These are phyloP conservation scores for Ceratobasidium sp. DNA, from an alignment of 1,284 basidiomycete species.

Conservation along the genomic window DNA sequence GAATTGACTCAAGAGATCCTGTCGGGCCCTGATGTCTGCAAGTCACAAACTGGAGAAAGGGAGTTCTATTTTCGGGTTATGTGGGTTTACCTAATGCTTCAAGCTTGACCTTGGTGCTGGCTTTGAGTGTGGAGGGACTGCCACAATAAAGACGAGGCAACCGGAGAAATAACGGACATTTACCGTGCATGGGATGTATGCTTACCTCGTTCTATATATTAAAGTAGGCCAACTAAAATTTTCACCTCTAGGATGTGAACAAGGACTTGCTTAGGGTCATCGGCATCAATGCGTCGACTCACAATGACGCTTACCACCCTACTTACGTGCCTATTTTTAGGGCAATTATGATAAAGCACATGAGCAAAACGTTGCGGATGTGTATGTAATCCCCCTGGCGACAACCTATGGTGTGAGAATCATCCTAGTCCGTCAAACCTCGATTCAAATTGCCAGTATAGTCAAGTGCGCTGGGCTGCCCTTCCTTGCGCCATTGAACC, in stretches of 20 bases:
- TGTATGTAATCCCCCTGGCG: conserved; percentile 4
- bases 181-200: conserved; percentile 13
- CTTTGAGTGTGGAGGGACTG: not conserved
- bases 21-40: not conserved
- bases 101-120: not conserved
- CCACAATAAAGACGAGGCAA: conserved; percentile 2
- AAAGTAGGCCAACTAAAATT: not conserved
- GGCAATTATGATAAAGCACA: conserved; percentile 17
- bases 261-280: not conserved
- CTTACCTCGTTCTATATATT: too few relatives aligned
- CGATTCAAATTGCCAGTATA: not conserved
- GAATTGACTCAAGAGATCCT: not conserved
- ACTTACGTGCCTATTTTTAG: not conserved
- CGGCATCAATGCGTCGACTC: conserved; percentile 8
- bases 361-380: not conserved
- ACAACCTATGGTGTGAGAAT: conserved; percentile 4
- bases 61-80: not conserved
- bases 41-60: not conserved
- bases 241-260: not conserved
- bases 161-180: not conserved
- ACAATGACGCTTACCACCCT: not conserved
- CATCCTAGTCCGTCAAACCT: not conserved
- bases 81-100: not conserved
- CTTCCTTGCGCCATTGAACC: too few relatives aligned
- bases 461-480: not conserved